phyloP scores from a whole-genome alignment of 345 rosid genomes.

The Rhodomyrtus tomentosa region DNA sequence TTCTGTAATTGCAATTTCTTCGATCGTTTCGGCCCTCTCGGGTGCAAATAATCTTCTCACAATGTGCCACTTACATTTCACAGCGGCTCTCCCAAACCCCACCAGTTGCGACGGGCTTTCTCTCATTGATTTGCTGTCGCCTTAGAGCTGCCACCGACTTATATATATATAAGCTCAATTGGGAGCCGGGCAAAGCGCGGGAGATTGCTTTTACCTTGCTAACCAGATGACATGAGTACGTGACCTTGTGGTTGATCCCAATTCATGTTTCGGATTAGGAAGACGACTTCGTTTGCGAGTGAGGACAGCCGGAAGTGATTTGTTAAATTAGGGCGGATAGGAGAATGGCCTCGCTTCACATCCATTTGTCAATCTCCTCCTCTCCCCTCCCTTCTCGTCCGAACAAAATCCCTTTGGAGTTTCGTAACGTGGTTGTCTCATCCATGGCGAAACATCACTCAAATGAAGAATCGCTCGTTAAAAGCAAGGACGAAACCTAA shows the following conservation, averaged over 20 bases:
- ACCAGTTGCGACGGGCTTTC: neutral
- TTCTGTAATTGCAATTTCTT: neutral
- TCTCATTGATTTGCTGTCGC: neutral
- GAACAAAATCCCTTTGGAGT: neutral
- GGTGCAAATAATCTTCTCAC: neutral
- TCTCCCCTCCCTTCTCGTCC: neutral
- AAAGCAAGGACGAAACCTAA: neutral
- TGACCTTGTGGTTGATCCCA: neutral
- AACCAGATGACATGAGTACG: neutral
- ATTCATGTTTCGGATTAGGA: neutral
- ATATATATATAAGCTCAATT: neutral
- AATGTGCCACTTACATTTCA: neutral
- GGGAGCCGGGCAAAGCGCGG: neutral
- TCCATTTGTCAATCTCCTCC: neutral
- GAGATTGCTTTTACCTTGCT: neutral
- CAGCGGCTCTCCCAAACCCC: neutral
- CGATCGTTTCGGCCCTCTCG: neutral
- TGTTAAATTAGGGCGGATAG: neutral
- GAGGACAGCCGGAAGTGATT: neutral
- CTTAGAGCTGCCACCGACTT: neutral
- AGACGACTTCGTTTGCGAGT: neutral
- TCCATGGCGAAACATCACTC: neutral
- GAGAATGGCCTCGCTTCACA: neutral
- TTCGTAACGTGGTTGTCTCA: neutral
- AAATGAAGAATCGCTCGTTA: neutral